A percentile compares a stretch with the other conserved stretches of the same genome.
Conservation (phyloP, 768 basidiomycete genomes). For the Mycena leptocephala region DNA sequence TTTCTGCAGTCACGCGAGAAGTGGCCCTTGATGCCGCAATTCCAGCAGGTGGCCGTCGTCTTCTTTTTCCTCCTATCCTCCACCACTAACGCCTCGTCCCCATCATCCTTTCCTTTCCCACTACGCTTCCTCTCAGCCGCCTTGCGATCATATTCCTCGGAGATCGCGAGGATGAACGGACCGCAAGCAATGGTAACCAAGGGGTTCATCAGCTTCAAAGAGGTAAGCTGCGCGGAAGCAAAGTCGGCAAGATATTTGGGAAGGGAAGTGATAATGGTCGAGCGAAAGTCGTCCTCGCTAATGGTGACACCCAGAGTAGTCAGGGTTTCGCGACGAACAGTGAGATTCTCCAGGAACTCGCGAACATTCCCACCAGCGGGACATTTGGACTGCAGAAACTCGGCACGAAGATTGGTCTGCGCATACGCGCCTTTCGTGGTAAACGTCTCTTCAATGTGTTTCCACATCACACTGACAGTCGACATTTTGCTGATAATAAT, state of each 20-base stretch:
- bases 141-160: constrained; percentile 41
- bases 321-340: not conserved
- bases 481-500: not conserved
- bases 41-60: constrained; percentile 39
- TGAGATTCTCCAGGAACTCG: constrained; percentile 23
- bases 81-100: constrained; percentile 38
- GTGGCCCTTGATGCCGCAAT: constrained; percentile 45
- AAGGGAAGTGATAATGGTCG: constrained; percentile 27
- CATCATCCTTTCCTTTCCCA: constrained; percentile 24
- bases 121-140: constrained; percentile 8
- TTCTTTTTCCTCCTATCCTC: constrained; percentile 32
- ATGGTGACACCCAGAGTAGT: constrained; percentile 1
- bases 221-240: constrained; percentile 10
- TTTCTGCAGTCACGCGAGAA: constrained; percentile 42
- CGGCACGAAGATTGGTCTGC: not conserved
- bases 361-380: constrained; percentile 12
- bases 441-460: not conserved
- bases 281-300: constrained; percentile 27
- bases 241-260: constrained; percentile 23
- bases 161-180: constrained; percentile 24
- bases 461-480: not conserved
- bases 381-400: constrained; percentile 29
- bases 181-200: constrained; percentile 9
- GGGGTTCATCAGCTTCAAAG: not conserved
- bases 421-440: not conserved